Evolutionary conservation across 2,329 filamentous ascomycete species (phyloP), one percentile per base, ranked within the genome.

Genomic region (Coniochaeta hoffmannii): DNA sequence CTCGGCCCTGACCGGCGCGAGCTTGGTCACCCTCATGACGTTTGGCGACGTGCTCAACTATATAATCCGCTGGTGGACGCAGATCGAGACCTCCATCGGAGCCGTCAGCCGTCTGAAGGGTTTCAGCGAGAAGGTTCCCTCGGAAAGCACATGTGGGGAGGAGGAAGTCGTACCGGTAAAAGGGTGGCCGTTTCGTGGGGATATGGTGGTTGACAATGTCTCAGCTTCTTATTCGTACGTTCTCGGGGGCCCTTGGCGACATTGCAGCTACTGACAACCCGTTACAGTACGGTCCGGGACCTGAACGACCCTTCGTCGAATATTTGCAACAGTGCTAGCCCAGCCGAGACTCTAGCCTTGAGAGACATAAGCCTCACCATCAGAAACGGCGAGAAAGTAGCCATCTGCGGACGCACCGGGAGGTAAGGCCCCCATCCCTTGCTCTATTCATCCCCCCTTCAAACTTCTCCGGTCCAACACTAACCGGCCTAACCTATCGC

Each of bases 381-480:
- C 15, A 28, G 56, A 0, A 41, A 65, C 0, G 68, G 70, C 0
- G 66, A 68, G 30, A 68, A 68, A 28, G 60, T 73, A 10, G 71
- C 66, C 3, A 62, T 73, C 4, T 71, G 67, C 17, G 81, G 81
- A 0, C 65, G 71, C 0, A 71, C 68, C 1, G 71, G 69, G 4
- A 68, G 65, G 63, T 60, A 30, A 59, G 60, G 4, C 11, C 15
- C 53, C 4, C 34, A 6, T 36, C 4, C 10, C 6, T 46, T 32
- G 24, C 9, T 24, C 36, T n/a, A 32, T 22, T 12, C 28, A n/a
- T 28, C 15, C 11, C 8, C 67, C 4, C 69, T 69, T 55, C 66
- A 63, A 2, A 65, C 65, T 0, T 67, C 2, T 24, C 12, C 17
- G 38, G 38, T n/a, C n/a, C n/a, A n/a, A n/a, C n/a, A n/a, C n/a